Evolutionary conservation across 169 alveolate genomes (phyloP), one percentile per base, ranked within the genome.

Genomic region (Plasmodium gallinaceum): DNA sequence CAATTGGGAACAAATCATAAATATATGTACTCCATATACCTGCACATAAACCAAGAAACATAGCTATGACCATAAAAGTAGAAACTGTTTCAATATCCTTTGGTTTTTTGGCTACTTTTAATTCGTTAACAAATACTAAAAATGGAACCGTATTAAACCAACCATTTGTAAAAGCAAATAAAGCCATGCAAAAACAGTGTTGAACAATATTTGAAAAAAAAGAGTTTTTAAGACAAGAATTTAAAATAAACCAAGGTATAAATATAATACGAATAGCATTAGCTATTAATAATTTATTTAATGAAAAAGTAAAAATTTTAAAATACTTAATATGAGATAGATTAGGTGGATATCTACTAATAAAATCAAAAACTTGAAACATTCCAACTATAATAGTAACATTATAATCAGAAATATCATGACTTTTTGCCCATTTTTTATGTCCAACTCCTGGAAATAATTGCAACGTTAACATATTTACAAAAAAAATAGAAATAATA

Each of bases 291-390:
- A 83, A 70, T 16, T 68, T 83, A 32, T 83, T 83, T 43, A 66
- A 61, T 24, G 91, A 83, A 43, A 83, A 83, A 48, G 74, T 68
- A 16, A 83, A 83, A 43, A 42, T 52, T 66, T 83, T 83, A 14
- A 83, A 57, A 22, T 37, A 18, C 37, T 68, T 68, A 9, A 69
- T 83, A 39, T 70, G 86, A n/a, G 51, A 42, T 16, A 68, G 69
- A 57, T 68, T 83, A 7, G 91, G 91, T 10, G 85, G 85, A 42
- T 83, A 83, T 54, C 91, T 57, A 69, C 91, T 83, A 4, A 83
- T 18, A 83, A 83, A 66, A 83, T 83, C 91, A 71, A 83, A 83
- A n/a, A 83, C 74, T 58, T 83, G 91, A 83, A 83, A 83, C 91
- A 83, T 83, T 10, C 91, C 91, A 37, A 83, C 80, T 51, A 83